These are phyloP conservation scores for Ceriops tagal DNA, from an alignment of 345 rosid species.

Conservation along the genomic window DNA sequence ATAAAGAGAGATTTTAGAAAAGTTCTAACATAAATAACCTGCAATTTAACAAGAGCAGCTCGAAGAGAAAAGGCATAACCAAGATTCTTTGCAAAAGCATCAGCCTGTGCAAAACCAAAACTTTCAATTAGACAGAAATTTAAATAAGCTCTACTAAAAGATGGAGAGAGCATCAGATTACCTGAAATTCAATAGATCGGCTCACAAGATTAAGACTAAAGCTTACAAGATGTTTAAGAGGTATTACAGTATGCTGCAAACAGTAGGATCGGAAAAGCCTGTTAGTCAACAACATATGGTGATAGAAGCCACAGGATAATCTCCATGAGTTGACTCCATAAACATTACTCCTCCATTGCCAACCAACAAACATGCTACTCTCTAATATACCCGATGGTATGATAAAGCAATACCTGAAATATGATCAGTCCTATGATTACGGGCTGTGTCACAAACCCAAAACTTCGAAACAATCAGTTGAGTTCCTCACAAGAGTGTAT, in stretches of 20 bases:
- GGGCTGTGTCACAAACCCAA: slow-evolving; percentile 93
- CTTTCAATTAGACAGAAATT: neutral
- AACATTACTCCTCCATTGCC: neutral
- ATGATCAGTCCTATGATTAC: slow-evolving; percentile 91
- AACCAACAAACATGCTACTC: neutral
- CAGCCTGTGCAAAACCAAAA: slow-evolving; percentile 53
- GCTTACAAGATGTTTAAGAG: slow-evolving; percentile 82
- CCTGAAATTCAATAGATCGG: slow-evolving; percentile 98
- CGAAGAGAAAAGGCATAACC: slow-evolving; percentile 78
- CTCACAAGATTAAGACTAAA: slow-evolving; percentile 92
- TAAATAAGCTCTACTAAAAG: neutral
- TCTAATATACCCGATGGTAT: neutral
- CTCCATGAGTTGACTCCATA: neutral
- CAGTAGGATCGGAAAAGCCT: slow-evolving; percentile 7
- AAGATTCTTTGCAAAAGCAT: slow-evolving; percentile 92
- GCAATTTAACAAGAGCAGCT: slow-evolving; percentile 88
- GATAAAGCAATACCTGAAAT: slow-evolving; percentile 64
- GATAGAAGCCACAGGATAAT: neutral
- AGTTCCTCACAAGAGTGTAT: slow-evolving; percentile 95
- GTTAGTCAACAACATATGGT: neutral
- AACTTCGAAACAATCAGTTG: slow-evolving; percentile 85
- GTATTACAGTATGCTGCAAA: slow-evolving; percentile 87
- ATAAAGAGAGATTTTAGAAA: too few species aligned
- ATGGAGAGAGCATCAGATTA: slow-evolving; percentile 21
- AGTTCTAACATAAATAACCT: slow-evolving; percentile 74